Evolutionary conservation across 805 yeast genomes (phyloP), one percentile per base, ranked within the genome.

Genomic region (Ogataea trehaloabstinens): DNA sequence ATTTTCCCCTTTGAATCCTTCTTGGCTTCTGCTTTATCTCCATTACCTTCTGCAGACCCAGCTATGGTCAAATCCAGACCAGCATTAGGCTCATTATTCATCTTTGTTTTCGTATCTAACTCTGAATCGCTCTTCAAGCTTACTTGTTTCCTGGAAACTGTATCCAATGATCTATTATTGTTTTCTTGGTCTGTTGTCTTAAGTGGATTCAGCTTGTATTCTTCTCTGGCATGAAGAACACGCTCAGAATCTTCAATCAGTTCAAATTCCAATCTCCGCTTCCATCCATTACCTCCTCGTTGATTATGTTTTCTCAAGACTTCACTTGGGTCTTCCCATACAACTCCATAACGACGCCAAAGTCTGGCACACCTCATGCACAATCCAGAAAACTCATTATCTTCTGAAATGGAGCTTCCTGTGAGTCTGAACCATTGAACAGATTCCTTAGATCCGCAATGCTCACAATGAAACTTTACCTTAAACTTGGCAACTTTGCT

Each of bases 331-430:
- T 78, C 79, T 48, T 82, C 87, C 98, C 98, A 93, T 7, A 68
- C 70, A 0, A 86, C 80, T 0, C 89, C 96, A 60, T 91, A 91
- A 28, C 95, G 67, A 58, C 96, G 73, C 98, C 98, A 91, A 20
- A 93, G 56, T 41, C 85, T 72, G 0, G 96, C 96, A 66, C 99
- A 91, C 38, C 98, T 69, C 20, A 73, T 63, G 59, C 99, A 91
- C 11, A 91, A 64, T 0, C 89, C 96, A 12, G 68, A 61, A 2
- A 78, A 63, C 1, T 64, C 52, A 5, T 64, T 55, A 7, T 55
- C 49, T 1, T 55, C 50, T 5, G 63, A 63, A 4, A 63, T 59
- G 10, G 70, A 67, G 4, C 61, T 60, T 1, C 91, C 93, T 1
- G 93, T 82, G 1, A 82, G 74, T 37, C 84, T 68, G 46, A 73